Evolutionary conservation across 1,284 basidiomycete species (phyloP).

Genomic region (Amylostereum chailletii): DNA sequence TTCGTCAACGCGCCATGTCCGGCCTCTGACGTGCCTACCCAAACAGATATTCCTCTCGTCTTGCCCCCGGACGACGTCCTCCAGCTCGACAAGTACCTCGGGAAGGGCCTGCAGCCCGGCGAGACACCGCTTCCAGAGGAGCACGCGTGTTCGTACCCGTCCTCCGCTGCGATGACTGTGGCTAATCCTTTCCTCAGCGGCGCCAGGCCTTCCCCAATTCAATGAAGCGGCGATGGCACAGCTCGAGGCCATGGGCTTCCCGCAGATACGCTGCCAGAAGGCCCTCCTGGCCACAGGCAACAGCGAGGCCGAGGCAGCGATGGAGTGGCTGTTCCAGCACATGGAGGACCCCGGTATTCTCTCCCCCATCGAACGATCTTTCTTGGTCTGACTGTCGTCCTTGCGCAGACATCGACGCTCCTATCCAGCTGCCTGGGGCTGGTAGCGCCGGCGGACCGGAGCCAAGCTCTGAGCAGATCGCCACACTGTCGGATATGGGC

Average conservation of each 20-base stretch:
- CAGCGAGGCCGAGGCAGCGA: slow-evolving; percentile 71
- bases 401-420: slow-evolving; percentile 76
- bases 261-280: slow-evolving; percentile 74
- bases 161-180: background rate
- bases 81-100: slow-evolving; percentile 63
- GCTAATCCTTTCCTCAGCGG: slow-evolving; percentile 10
- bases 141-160: slow-evolving; percentile 23
- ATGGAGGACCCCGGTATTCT: slow-evolving; percentile 84
- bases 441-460: slow-evolving; percentile 31
- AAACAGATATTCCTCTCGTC: slow-evolving; percentile 77
- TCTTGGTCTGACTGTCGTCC: background rate
- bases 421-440: slow-evolving; percentile 39
- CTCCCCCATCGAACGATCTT: background rate
- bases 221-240: slow-evolving; percentile 67
- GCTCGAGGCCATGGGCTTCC: slow-evolving; percentile 86
- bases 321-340: slow-evolving; percentile 94
- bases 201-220: slow-evolving; percentile 48
- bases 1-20: background rate
- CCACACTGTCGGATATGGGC: slow-evolving; percentile 86
- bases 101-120: slow-evolving; percentile 63
- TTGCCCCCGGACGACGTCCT: slow-evolving; percentile 58
- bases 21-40: background rate
- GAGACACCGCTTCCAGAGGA: slow-evolving; percentile 72
- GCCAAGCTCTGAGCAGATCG: slow-evolving; percentile 60
- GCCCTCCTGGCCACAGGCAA: slow-evolving; percentile 88